Conservation (phyloP, 805 yeast genomes). For the Candida khao-thaluensis region DNA sequence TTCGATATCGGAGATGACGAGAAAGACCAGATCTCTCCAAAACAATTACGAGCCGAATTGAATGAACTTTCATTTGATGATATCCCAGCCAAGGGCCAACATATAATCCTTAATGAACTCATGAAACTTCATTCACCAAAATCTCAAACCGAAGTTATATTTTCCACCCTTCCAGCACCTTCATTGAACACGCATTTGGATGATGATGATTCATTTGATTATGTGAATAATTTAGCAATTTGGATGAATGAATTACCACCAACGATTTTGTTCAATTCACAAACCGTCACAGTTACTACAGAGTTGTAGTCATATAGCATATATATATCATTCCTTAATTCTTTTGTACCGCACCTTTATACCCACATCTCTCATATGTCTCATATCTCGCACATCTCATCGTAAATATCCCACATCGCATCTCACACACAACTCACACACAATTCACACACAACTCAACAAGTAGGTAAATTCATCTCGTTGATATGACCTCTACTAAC, state of each 20-base stretch:
- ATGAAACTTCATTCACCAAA: constrained; percentile 64
- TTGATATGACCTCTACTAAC: constrained; percentile 16
- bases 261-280: constrained; percentile 76
- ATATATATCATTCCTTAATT: too few relatives aligned
- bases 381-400: too few relatives aligned
- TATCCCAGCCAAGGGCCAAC: constrained; percentile 90
- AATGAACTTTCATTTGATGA: constrained; percentile 64
- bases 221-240: constrained; percentile 69
- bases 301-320: constrained; percentile 49
- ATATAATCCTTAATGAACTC: constrained; percentile 79
- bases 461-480: constrained; percentile 8
- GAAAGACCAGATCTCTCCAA: constrained; percentile 23
- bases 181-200: constrained; percentile 74
- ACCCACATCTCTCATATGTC: neutral
- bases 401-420: too few relatives aligned
- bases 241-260: constrained; percentile 89
- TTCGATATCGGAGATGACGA: constrained; percentile 1
- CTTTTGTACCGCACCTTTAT: too few relatives aligned
- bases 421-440: too few relatives aligned
- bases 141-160: constrained; percentile 62
- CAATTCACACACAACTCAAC: too few relatives aligned
- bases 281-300: constrained; percentile 94
- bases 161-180: constrained; percentile 91
- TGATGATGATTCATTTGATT: constrained; percentile 67
- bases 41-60: constrained; percentile 39